Conservation (phyloP, 495 filamentous ascomycete species). For the Aspergillus biplanus region DNA sequence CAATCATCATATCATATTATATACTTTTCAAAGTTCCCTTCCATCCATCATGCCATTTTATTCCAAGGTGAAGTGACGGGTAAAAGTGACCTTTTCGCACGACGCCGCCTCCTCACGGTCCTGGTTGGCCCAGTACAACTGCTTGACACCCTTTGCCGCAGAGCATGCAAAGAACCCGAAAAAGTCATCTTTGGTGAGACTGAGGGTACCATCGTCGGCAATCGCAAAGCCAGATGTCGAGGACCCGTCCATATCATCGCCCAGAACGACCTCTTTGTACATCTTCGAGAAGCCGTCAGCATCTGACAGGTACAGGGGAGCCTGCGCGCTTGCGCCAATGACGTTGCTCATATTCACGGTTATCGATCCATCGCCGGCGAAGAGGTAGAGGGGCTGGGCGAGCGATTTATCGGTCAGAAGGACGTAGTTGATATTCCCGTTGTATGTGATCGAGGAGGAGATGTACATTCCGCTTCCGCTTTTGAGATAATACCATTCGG, state of each 20-base stretch:
- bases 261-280: slow-evolving; percentile 13
- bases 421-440: slow-evolving; percentile 18
- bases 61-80: no score
- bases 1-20: no score
- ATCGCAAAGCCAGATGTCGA: slow-evolving; percentile 9
- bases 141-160: slow-evolving; percentile 14
- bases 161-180: slow-evolving; percentile 16
- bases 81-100: slow-evolving; percentile 6
- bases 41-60: no score
- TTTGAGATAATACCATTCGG: slow-evolving; percentile 7
- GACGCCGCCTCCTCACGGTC: background rate
- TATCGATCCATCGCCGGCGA: slow-evolving; percentile 13
- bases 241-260: slow-evolving; percentile 4
- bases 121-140: slow-evolving; percentile 10
- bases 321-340: slow-evolving; percentile 16
- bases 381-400: slow-evolving; percentile 12
- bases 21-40: no score
- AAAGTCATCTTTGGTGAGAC: background rate
- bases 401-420: slow-evolving; percentile 11
- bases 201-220: background rate
- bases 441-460: slow-evolving; percentile 14
- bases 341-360: slow-evolving; percentile 11
- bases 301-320: slow-evolving; percentile 6
- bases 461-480: slow-evolving; percentile 4
- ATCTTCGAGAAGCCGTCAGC: background rate